Evolutionary conservation across 768 basidiomycete genomes (phyloP).

Genomic region (Cubamyces lactineus): DNA sequence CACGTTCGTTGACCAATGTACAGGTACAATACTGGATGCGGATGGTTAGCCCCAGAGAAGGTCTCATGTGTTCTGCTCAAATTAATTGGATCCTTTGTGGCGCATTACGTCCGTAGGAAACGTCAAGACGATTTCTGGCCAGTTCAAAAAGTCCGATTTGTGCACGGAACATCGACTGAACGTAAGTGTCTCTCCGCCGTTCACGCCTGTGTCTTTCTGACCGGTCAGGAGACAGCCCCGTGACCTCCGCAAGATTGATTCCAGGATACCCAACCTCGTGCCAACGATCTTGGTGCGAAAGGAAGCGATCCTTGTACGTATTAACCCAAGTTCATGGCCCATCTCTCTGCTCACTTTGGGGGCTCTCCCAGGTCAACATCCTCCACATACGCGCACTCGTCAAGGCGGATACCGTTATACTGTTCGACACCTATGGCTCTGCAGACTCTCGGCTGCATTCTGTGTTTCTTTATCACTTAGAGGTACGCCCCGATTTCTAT

Average conservation of each 20-base stretch:
- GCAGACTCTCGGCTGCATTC: conserved; percentile 85
- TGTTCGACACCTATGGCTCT: conserved; percentile 92
- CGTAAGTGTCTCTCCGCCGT: conserved; percentile 51
- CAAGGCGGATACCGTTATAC: conserved; percentile 87
- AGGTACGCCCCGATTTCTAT: conserved; percentile 46
- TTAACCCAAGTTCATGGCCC: conserved; percentile 2
- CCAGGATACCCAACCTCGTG: conserved; percentile 89
- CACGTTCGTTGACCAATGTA: conserved; percentile 28
- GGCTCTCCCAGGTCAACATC: conserved; percentile 71
- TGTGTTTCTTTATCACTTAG: conserved; percentile 85
- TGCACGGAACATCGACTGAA: conserved; percentile 87
- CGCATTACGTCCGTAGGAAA: conserved; percentile 55
- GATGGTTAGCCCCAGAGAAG: conserved; percentile 56
- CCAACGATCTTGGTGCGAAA: conserved; percentile 91
- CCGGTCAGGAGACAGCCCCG: conserved; percentile 62
- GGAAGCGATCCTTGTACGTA: conserved; percentile 81
- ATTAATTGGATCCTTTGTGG: neutral
- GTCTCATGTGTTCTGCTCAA: neutral
- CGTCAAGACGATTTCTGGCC: conserved; percentile 85
- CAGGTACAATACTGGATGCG: conserved; percentile 87
- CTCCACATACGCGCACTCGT: conserved; percentile 94
- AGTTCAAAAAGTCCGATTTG: conserved; percentile 89
- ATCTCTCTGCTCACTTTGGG: neutral
- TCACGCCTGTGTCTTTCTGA: conserved; percentile 12
- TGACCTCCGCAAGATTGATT: conserved; percentile 97